These are phyloP conservation scores for Xylaria sp. DNA, from an alignment of 2,329 filamentous ascomycete species.

Conservation along the genomic window DNA sequence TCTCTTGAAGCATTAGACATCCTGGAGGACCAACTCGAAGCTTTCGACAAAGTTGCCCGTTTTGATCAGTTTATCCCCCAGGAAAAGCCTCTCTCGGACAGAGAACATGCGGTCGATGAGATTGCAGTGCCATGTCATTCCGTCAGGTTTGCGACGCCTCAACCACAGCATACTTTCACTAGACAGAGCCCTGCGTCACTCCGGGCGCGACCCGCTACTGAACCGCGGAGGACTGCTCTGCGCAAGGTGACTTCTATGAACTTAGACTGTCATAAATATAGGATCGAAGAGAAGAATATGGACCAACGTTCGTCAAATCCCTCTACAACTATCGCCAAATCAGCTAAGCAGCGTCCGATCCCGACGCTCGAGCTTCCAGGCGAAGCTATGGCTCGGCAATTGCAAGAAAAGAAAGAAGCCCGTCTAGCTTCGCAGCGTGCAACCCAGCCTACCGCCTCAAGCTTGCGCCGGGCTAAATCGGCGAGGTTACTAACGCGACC, in stretches of 20 bases:
- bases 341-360: constrained; percentile 64
- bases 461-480: constrained; percentile 61
- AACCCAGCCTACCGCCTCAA: constrained; percentile 47
- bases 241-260: constrained; percentile 58
- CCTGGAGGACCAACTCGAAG: constrained; percentile 71
- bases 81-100: constrained; percentile 27
- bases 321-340: constrained; percentile 56
- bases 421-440: constrained; percentile 56
- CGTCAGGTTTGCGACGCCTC: constrained; percentile 44
- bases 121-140: constrained; percentile 30
- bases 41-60: constrained; percentile 53
- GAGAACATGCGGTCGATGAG: constrained; percentile 30
- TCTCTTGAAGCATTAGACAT: constrained; percentile 71
- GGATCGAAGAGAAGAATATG: constrained; percentile 42
- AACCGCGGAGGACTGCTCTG: constrained; percentile 51
- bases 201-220: constrained; percentile 55
- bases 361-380: constrained; percentile 72
- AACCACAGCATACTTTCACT: constrained; percentile 39
- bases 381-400: constrained; percentile 64
- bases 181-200: constrained; percentile 55
- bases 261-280: constrained; percentile 47
- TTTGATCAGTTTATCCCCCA: constrained; percentile 41
- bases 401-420: constrained; percentile 57
- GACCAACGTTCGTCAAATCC: constrained; percentile 46
- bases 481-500: constrained; percentile 64